These are phyloP conservation scores for Penicillium sp. DNA, from an alignment of 2,329 filamentous ascomycete species.

Conservation along the genomic window DNA sequence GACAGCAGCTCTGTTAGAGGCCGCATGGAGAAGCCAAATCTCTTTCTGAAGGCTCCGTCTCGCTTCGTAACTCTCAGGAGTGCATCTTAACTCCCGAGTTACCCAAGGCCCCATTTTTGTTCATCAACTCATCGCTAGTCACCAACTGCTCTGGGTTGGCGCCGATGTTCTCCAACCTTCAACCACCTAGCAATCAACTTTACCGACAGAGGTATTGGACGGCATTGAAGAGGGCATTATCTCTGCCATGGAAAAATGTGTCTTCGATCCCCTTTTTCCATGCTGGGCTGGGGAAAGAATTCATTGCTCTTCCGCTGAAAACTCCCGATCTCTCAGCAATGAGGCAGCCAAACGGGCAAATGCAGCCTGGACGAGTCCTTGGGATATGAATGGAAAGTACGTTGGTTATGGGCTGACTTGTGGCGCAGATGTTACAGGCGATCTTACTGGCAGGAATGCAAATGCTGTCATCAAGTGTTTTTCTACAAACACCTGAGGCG, in stretches of 20 bases:
- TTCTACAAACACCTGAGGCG: background rate
- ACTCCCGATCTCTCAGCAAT: background rate
- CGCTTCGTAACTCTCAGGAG: background rate
- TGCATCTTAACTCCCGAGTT: background rate
- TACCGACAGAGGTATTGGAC: background rate
- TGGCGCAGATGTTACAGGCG: background rate
- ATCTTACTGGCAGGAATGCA: background rate
- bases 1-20: background rate
- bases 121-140: background rate
- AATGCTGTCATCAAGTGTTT: background rate
- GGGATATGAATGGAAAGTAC: background rate
- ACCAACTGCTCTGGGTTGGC: background rate
- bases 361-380: background rate
- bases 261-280: background rate
- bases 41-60: background rate
- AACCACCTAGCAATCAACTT: background rate
- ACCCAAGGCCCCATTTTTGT: background rate
- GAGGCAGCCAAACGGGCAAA: background rate
- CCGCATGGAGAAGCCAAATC: background rate
- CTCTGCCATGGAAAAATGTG: background rate
- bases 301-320: background rate
- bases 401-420: background rate
- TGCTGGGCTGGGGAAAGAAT: background rate
- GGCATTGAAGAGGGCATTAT: background rate
- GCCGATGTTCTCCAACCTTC: background rate